Conservation (phyloP, 2,329 filamentous ascomycete genomes). For the Neophaeococcomyces mojaviensis region DNA sequence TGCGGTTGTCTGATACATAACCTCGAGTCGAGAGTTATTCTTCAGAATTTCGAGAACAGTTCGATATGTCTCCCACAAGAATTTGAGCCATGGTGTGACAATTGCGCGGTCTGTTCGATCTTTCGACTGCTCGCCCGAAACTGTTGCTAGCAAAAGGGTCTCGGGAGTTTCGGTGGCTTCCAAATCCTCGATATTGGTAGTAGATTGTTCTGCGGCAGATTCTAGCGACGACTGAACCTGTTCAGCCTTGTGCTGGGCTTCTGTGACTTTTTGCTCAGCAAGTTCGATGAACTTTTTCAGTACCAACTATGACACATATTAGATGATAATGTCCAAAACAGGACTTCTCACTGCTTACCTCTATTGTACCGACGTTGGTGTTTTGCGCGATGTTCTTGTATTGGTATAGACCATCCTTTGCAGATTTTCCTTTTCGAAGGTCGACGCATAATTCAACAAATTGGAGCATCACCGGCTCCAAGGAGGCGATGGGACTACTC, state of each 20-base stretch:
- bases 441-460: slow-evolving; percentile 96
- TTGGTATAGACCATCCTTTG: slow-evolving; percentile 97
- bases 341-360: slow-evolving; percentile 50
- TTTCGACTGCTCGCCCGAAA: slow-evolving; percentile 93
- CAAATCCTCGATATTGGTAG: slow-evolving; percentile 73
- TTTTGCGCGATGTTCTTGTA: slow-evolving; percentile 99
- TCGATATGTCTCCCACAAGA: slow-evolving; percentile 98
- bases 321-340: slow-evolving; percentile 10
- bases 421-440: slow-evolving; percentile 93
- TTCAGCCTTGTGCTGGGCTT: slow-evolving; percentile 91
- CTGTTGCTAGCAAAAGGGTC: slow-evolving; percentile 93
- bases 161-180: slow-evolving; percentile 97
- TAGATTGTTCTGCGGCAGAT: slow-evolving; percentile 51
- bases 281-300: slow-evolving; percentile 97
- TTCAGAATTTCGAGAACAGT: slow-evolving; percentile 97
- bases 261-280: slow-evolving; percentile 90
- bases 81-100: slow-evolving; percentile 98
- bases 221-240: slow-evolving; percentile 86
- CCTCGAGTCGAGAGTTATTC: slow-evolving; percentile 95
- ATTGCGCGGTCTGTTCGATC: slow-evolving; percentile 97
- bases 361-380: slow-evolving; percentile 95
- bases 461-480: slow-evolving; percentile 97
- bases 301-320: slow-evolving; percentile 55
- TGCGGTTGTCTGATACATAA: slow-evolving; percentile 96
- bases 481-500: slow-evolving; percentile 89